Percentiles rank a stretch among this genome's conserved stretches.
phyloP scores from a whole-genome alignment of 176 grass and related monocot species.

The sorghum (Sorghum bicolor) region DNA sequence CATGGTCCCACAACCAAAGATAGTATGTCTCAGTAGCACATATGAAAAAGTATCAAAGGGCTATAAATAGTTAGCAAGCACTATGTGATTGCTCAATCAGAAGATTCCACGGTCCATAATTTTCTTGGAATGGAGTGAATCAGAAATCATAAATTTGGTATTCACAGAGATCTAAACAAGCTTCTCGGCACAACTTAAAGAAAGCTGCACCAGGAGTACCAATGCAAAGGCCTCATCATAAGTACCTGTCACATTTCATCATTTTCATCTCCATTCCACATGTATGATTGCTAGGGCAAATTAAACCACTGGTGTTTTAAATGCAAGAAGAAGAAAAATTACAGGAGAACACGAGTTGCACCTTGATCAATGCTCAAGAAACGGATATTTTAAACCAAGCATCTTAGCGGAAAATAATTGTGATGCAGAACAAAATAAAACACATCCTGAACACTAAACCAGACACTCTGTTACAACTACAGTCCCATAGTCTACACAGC shows the following conservation, averaged over 20 bases:
- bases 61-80: not conserved
- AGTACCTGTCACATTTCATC: conserved; percentile 78
- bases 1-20: conserved; percentile 47
- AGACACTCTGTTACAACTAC: not conserved
- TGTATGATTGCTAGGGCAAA: not conserved
- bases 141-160: conserved; percentile 36
- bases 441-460: not conserved
- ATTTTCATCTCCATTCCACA: conserved; percentile 58
- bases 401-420: not conserved
- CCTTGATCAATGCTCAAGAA: not conserved
- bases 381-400: not conserved
- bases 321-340: not conserved
- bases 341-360: not conserved
- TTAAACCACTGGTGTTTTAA: not conserved
- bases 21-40: not conserved
- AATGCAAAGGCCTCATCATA: conserved; percentile 54
- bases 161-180: conserved; percentile 51
- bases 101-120: not conserved
- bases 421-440: not conserved
- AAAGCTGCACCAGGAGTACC: conserved; percentile 63
- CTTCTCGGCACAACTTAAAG: conserved; percentile 55
- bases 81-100: not conserved
- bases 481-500: not conserved
- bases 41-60: not conserved
- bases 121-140: conserved; percentile 48